These are phyloP conservation scores for Pilobolus umbonatus DNA, from an alignment of 192 early-diverging fungal genomes.

Conservation along the genomic window DNA sequence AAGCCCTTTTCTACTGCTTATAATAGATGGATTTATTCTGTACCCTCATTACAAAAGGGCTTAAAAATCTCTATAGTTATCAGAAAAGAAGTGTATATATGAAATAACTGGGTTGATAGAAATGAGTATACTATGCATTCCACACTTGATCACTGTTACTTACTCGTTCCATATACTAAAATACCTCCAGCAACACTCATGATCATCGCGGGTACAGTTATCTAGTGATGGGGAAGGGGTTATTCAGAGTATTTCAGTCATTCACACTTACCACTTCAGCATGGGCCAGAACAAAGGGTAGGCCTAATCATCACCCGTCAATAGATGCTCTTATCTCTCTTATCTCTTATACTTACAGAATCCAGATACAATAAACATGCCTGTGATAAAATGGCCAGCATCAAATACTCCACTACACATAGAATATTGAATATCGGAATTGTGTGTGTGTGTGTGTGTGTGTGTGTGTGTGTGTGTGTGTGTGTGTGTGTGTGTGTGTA, in stretches of 20 bases:
- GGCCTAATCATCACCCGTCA: slow-evolving; percentile 36
- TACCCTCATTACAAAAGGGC: neutral
- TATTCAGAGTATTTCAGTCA: neutral
- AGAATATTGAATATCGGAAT: slow-evolving; percentile 8
- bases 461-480: neutral
- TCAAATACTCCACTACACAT: slow-evolving; percentile 44
- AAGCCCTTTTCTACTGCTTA: too few relatives aligned
- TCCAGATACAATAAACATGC: slow-evolving; percentile 88
- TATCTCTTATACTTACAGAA: slow-evolving; percentile 52
- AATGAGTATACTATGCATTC: slow-evolving; percentile 2
- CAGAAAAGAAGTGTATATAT: slow-evolving; percentile 51
- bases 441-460: neutral
- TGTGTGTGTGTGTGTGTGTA: neutral
- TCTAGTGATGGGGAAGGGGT: slow-evolving; percentile 37
- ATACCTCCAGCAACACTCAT: slow-evolving; percentile 90
- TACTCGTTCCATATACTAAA: slow-evolving; percentile 90
- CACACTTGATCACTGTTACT: slow-evolving; percentile 2
- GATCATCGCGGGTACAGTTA: slow-evolving; percentile 78
- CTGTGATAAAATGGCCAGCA: slow-evolving; percentile 83
- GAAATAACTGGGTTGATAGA: slow-evolving; percentile 41
- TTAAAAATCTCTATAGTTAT: slow-evolving; percentile 52
- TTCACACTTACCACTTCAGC: slow-evolving; percentile 57
- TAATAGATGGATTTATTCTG: too few relatives aligned
- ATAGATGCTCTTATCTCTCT: neutral
- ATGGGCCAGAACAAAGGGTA: slow-evolving; percentile 82